Conservation (phyloP, 208 protist species). For the Trypanosoma avium region DNA sequence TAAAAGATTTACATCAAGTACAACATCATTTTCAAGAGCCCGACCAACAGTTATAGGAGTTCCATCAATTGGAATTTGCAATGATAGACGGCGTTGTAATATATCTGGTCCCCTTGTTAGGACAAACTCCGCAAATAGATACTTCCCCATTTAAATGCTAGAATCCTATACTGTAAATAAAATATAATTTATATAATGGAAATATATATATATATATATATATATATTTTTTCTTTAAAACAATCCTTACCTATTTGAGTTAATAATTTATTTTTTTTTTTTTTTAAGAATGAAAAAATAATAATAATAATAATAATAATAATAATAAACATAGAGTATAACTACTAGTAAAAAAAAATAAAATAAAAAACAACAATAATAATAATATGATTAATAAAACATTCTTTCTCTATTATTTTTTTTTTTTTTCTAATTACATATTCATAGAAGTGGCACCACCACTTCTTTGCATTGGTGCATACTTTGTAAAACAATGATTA, state of each 20-base stretch:
- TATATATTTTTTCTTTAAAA: no score
- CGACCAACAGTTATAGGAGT: conserved; percentile 65
- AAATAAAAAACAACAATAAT: neutral
- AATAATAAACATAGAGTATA: no score
- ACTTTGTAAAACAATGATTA: conserved; percentile 78
- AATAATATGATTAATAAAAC: neutral
- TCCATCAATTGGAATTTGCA: conserved; percentile 45
- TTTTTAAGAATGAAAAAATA: no score
- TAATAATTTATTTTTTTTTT: no score
- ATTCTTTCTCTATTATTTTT: conserved; percentile 7
- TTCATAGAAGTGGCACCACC: conserved; percentile 85
- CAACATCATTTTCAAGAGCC: conserved; percentile 46
- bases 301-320: no score
- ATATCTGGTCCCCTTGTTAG: conserved; percentile 57
- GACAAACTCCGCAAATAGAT: conserved; percentile 36
- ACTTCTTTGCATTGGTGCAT: conserved; percentile 27
- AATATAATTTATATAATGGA: no score
- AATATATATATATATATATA: conserved; percentile 1
- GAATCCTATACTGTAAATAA: no score
- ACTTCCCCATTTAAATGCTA: conserved; percentile 10
- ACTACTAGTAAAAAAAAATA: conserved; percentile 13
- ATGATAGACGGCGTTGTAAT: conserved; percentile 40
- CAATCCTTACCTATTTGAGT: no score
- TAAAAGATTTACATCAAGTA: conserved; percentile 68
- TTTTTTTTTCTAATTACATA: conserved; percentile 49